These are phyloP conservation scores for Aspergillus sojae DNA, from an alignment of 2,329 filamentous ascomycete species.

Conservation along the genomic window DNA sequence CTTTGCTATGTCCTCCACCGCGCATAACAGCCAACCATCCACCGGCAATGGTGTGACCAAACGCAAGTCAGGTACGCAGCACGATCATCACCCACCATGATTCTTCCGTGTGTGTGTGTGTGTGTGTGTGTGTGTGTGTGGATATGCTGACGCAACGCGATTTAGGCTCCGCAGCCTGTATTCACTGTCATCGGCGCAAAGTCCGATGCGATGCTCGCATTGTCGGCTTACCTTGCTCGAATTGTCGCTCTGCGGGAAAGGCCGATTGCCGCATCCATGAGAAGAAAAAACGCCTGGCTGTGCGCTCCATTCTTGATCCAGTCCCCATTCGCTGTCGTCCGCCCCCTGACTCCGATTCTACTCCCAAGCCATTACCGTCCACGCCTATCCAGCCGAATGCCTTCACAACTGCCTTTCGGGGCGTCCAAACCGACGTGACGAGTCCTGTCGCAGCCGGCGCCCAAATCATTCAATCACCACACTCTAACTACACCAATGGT, in stretches of 20 bases:
- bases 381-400: constrained; percentile 25
- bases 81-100: constrained; percentile 1
- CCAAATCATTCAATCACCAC: constrained; percentile 11
- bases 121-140: background rate
- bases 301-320: constrained; percentile 45
- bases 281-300: constrained; percentile 52
- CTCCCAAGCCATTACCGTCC: constrained; percentile 24
- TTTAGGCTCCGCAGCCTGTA: constrained; percentile 48
- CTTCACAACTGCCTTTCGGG: constrained; percentile 31
- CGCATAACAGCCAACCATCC: constrained; percentile 35
- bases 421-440: constrained; percentile 22
- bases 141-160: constrained; percentile 5
- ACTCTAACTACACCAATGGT: constrained; percentile 6
- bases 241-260: constrained; percentile 48
- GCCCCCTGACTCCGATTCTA: constrained; percentile 28
- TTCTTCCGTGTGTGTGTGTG: background rate
- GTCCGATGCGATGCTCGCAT: constrained; percentile 54
- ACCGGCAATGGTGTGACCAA: constrained; percentile 40
- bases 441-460: constrained; percentile 19
- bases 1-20: constrained; percentile 42
- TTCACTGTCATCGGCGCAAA: constrained; percentile 55
- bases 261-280: constrained; percentile 52
- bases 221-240: constrained; percentile 53
- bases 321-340: constrained; percentile 52
- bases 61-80: constrained; percentile 40